Percentiles rank a stretch among this genome's conserved stretches.
phyloP scores from a whole-genome alignment of 2,329 filamentous ascomycete genomes.

The Ascochyta viciae-villosae region DNA sequence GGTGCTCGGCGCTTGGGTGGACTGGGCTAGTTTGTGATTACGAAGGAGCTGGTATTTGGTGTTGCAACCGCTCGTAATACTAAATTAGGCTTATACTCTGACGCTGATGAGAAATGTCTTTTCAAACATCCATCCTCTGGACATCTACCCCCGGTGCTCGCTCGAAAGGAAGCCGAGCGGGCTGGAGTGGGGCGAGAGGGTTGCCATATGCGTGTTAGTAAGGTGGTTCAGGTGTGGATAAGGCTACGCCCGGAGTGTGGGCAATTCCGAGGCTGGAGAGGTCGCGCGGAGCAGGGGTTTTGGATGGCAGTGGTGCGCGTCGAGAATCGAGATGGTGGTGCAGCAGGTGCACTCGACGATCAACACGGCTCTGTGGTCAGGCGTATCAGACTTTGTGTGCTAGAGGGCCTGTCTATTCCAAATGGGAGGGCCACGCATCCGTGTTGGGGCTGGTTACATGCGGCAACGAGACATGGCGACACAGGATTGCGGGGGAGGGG shows the following conservation, averaged over 20 bases:
- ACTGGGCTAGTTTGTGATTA: not conserved
- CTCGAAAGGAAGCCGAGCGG: slow-evolving; percentile 48
- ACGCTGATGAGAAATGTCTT: not conserved
- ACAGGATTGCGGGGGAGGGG: slow-evolving; percentile 44
- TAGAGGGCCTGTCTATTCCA: slow-evolving; percentile 19
- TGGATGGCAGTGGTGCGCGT: not conserved
- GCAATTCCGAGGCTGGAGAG: slow-evolving; percentile 12
- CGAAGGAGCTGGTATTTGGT: no score
- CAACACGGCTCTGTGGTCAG: slow-evolving; percentile 8
- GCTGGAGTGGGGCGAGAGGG: slow-evolving; percentile 21
- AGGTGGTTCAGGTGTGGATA: slow-evolving; percentile 22
- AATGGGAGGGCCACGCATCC: slow-evolving; percentile 19
- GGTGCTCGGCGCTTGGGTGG: not conserved
- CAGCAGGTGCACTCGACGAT: not conserved
- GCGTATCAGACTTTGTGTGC: not conserved
- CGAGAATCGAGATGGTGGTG: not conserved
- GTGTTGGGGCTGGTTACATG: slow-evolving; percentile 21
- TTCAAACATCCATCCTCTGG: slow-evolving; percentile 6
- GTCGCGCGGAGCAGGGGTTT: not conserved
- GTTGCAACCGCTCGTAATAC: no score
- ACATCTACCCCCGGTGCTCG: slow-evolving; percentile 31
- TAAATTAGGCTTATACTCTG: no score
- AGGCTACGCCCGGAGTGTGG: slow-evolving; percentile 17
- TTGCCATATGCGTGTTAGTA: slow-evolving; percentile 32
- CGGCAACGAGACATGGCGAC: slow-evolving; percentile 20